Percentiles rank a stretch among this genome's conserved stretches.
Evolutionary conservation across 2,329 filamentous ascomycete species (phyloP).

Genomic region (Dendryphion nanum): DNA sequence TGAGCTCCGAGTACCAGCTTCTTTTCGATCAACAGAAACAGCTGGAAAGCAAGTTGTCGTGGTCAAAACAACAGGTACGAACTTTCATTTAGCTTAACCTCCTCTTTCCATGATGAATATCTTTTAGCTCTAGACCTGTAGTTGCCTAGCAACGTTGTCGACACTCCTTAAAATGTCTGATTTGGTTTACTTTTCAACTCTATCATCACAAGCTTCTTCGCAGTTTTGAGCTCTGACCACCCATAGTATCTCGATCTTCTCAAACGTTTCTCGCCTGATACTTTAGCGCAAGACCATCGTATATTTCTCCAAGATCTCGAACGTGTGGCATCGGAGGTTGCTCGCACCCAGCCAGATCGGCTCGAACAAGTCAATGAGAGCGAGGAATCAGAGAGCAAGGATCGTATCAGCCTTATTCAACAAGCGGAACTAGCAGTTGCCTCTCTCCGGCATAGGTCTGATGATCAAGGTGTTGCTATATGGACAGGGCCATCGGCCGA

Average conservation of each 20-base stretch:
- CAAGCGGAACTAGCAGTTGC: slow-evolving; percentile 33
- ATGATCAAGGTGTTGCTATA: slow-evolving; percentile 36
- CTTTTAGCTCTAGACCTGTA: slow-evolving; percentile 55
- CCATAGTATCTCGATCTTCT: slow-evolving; percentile 40
- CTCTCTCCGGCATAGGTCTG: slow-evolving; percentile 20
- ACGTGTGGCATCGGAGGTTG: slow-evolving; percentile 28
- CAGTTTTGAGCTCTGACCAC: slow-evolving; percentile 17
- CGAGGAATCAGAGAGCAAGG: slow-evolving; percentile 33
- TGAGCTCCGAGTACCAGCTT: slow-evolving; percentile 48
- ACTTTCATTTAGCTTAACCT: slow-evolving; percentile 2
- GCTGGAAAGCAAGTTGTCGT: slow-evolving; percentile 48
- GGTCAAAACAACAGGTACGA: slow-evolving; percentile 51
- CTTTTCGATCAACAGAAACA: slow-evolving; percentile 44
- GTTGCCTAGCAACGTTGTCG: slow-evolving; percentile 45
- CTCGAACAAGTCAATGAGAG: slow-evolving; percentile 35
- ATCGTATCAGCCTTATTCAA: slow-evolving; percentile 31
- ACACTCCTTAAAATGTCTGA: slow-evolving; percentile 5
- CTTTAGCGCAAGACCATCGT: slow-evolving; percentile 39
- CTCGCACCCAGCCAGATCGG: slow-evolving; percentile 23
- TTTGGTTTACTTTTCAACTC: slow-evolving; percentile 2
- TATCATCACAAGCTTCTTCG: slow-evolving; percentile 4
- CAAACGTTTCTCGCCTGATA: slow-evolving; percentile 39
- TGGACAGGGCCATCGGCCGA: slow-evolving; percentile 42
- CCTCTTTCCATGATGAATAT: slow-evolving; percentile 42
- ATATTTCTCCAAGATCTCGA: slow-evolving; percentile 41